Percentiles rank a stretch among this genome's conserved stretches.
Evolutionary conservation across 2,329 filamentous ascomycete genomes (phyloP).

Genomic region (Penicillium paneum): DNA sequence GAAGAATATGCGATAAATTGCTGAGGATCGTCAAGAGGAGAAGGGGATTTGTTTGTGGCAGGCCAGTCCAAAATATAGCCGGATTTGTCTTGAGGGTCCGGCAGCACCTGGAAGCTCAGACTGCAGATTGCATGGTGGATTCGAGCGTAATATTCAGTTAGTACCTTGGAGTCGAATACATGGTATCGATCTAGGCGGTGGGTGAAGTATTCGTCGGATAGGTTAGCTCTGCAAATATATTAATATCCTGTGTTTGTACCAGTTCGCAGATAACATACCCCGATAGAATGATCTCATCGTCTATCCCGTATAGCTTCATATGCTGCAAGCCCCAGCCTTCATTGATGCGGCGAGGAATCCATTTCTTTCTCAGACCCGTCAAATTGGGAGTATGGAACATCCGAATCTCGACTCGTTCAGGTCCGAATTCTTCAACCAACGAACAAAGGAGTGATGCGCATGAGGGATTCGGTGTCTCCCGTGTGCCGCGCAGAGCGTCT

Average conservation of each 20-base stretch:
- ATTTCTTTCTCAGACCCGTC: constrained; percentile 77
- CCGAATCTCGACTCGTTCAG: constrained; percentile 80
- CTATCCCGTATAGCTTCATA: constrained; percentile 96
- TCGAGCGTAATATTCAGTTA: constrained; percentile 77
- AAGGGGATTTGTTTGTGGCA: constrained; percentile 66
- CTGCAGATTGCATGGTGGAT: constrained; percentile 75
- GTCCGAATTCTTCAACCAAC: constrained; percentile 78
- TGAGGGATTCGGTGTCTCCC: constrained; percentile 80
- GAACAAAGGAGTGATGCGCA: constrained; percentile 84
- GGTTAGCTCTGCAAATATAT: constrained; percentile 62
- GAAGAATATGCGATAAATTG: constrained; percentile 69
- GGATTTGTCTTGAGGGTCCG: constrained; percentile 44
- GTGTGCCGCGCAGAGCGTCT: constrained; percentile 84
- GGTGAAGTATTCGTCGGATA: constrained; percentile 92
- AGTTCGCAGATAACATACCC: constrained; percentile 53
- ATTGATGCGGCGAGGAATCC: constrained; percentile 86
- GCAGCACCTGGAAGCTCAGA: constrained; percentile 76
- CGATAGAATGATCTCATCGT: constrained; percentile 92
- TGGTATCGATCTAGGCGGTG: constrained; percentile 95
- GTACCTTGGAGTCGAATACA: constrained; percentile 72
- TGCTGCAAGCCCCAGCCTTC: constrained; percentile 98
- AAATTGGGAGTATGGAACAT: constrained; percentile 99
- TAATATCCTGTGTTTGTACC: not conserved
- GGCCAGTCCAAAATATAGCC: constrained; percentile 70
- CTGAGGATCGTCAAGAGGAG: constrained; percentile 67